Conservation (phyloP, 108 stramenopile species). For the Nannochloropsis gaditana region DNA sequence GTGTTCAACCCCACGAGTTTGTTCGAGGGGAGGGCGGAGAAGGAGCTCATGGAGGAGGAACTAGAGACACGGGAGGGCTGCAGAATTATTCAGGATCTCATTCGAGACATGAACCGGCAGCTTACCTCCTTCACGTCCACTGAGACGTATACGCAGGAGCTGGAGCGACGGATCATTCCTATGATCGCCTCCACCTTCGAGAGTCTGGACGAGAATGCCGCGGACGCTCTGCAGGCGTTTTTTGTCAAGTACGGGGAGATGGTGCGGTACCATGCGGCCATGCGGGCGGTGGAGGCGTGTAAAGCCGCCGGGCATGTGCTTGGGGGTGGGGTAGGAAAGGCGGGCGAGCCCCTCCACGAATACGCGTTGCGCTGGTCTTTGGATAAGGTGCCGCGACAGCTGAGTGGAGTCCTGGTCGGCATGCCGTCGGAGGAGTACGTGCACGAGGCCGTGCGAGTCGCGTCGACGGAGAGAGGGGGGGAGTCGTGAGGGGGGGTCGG, state of each 20-base stretch:
- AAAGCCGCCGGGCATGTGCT: constrained; percentile 23
- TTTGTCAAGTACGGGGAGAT: constrained; percentile 39
- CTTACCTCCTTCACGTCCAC: constrained; percentile 39
- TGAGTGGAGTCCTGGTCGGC: not conserved
- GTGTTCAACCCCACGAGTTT: constrained; percentile 25
- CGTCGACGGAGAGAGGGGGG: not conserved
- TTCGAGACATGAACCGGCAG: constrained; percentile 44
- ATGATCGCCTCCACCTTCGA: constrained; percentile 41
- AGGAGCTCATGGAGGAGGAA: constrained; percentile 36
- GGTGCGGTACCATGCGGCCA: constrained; percentile 39
- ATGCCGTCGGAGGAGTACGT: constrained; percentile 11
- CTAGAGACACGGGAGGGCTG: constrained; percentile 37
- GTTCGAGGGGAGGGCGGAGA: constrained; percentile 31
- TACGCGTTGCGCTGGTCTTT: constrained; percentile 40
- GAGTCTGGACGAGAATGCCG: constrained; percentile 32
- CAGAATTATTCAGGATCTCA: constrained; percentile 40
- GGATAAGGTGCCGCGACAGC: not conserved
- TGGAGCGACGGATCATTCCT: constrained; percentile 39
- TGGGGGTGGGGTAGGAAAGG: constrained; percentile 25
- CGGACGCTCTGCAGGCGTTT: constrained; percentile 38
- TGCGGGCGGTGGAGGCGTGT: constrained; percentile 25
- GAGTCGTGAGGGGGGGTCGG: not conserved
- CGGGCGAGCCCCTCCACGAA: constrained; percentile 18
- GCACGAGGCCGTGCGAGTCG: constrained; percentile 1
- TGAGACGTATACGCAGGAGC: constrained; percentile 32